Base-by-base conservation (phyloP, 257 asterid genomes). In the Buddleja alternifolia region DNA sequence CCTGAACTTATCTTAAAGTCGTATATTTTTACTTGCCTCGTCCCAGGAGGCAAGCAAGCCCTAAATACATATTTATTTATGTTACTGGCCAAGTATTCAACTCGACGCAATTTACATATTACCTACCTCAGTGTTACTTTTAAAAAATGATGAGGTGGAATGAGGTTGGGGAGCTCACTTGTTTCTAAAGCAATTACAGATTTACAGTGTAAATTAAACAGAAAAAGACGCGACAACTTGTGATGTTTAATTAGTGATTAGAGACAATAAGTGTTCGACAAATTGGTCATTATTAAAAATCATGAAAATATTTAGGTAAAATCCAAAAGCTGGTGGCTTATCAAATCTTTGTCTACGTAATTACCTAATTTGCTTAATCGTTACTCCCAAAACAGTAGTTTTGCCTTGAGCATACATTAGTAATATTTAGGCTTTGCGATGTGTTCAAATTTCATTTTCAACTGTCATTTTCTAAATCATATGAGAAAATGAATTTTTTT, bases 331-430 rank as follows among this genome's bases (percentile, higher is more conserved):
- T 12, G 76, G 42, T 67, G 32, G 23, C 12, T 23, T 36, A 47
- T 65, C 76, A 63, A 62, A 72, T 72, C 71, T 53, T 41, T 71
- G 63, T 61, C 58, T 60, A 44, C 47, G 12, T 24, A 59, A n/a
- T 69, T 60, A 40, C 64, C 70, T 25, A 62, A 60, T 71, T 62
- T 63, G 56, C 77, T 63, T 72, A 63, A 63, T 72, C 5, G 19
- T 25, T 52, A 62, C 75, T 48, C 54, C 41, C 55, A 39, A 14
- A 25, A 21, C 15, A 10, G 20, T 11, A 44, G 15, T 42, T 23
- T 54, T 42, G 23, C 16, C 44, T 32, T 34, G 15, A 42, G 23
- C 29, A 19, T 60, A 11, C 36, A 60, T 40, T 42, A 45, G 23
- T 1, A 44, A 21, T 29, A 42, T 42, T 62, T n/a, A n/a, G n/a